Evolutionary conservation across 2,329 filamentous ascomycete species (phyloP), one percentile per base, ranked within the genome.

Genomic region (Penicillium verrucosum): DNA sequence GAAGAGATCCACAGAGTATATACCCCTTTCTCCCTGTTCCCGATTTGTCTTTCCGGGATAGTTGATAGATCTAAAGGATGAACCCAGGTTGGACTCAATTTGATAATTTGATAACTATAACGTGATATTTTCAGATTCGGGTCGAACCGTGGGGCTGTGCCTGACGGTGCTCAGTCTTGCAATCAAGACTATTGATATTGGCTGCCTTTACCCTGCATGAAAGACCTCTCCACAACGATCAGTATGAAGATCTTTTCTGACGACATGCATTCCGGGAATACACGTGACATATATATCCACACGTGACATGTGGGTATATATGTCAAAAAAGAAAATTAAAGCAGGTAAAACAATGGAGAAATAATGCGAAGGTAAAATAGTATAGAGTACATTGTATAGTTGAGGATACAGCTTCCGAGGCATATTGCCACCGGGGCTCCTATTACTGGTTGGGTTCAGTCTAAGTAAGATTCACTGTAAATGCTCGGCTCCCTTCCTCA

Each of bases 181-280:
- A 29, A 47, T 47, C 14, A 23, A 38, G 38, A 32, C 54, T 54
- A 48, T 48, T 54, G 42, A 46, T 44, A 38, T 11, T 46, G 50
- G 25, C 27, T 53, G 49, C 23, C 37, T 53, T n/a, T 46, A n/a
- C 41, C 41, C 54, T 56, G 48, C 54, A 56, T 52, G 6, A 29
- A 50, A 36, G 29, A 36, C 30, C 48, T 21, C 49, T 41, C 27
- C 14, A 32, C 34, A 48, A 41, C 12, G 16, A 46, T 40, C 40
- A 23, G 29, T 16, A 16, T 18, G 14, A 27, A 38, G 40, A 52
- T 38, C 18, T 14, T 21, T 25, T 21, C 8, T 5, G 8, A 41
- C 12, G 25, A 32, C 16, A 12, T 37, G 34, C n/a, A 42, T 21
- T 18, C 12, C 12, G 27, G 18, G 3, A 5, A 32, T 23, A 21